Conservation (phyloP, 345 rosid species). For the Lepidium africanum region DNA sequence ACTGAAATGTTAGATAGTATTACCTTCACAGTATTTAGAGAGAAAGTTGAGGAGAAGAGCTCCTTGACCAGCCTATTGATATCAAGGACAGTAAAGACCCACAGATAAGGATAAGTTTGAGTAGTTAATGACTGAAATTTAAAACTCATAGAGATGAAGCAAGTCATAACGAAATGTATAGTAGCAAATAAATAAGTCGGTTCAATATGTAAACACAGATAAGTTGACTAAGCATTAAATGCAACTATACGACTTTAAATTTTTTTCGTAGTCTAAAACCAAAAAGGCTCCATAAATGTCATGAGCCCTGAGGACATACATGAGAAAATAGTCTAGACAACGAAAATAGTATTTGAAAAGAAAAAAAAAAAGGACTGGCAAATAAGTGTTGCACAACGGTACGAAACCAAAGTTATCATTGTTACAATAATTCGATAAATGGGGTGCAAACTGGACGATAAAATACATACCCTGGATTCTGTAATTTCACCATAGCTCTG, state of each 20-base stretch:
- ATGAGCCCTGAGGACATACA: neutral
- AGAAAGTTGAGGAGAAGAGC: conserved; percentile 88
- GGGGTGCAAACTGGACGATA: neutral
- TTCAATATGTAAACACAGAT: neutral
- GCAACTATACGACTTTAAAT: neutral
- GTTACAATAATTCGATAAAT: neutral
- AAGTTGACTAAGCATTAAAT: neutral
- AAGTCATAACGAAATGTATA: neutral
- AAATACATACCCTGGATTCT: conserved; percentile 45
- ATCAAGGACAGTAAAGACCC: conserved; percentile 13
- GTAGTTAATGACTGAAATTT: neutral
- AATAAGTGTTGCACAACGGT: neutral
- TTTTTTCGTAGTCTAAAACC: neutral
- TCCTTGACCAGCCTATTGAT: conserved; percentile 84
- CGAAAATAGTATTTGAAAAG: neutral
- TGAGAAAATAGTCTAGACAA: neutral
- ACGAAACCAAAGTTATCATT: conserved; percentile 1
- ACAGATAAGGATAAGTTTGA: neutral
- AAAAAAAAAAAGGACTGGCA: neutral
- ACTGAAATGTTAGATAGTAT: conserved; percentile 2
- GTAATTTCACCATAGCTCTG: conserved; percentile 43
- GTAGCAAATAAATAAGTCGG: neutral
- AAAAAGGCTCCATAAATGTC: neutral
- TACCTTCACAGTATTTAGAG: conserved; percentile 92
- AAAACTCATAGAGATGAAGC: neutral